These are phyloP conservation scores for Oryza glumipatula DNA, from an alignment of 176 grass and related monocot species.

Conservation along the genomic window DNA sequence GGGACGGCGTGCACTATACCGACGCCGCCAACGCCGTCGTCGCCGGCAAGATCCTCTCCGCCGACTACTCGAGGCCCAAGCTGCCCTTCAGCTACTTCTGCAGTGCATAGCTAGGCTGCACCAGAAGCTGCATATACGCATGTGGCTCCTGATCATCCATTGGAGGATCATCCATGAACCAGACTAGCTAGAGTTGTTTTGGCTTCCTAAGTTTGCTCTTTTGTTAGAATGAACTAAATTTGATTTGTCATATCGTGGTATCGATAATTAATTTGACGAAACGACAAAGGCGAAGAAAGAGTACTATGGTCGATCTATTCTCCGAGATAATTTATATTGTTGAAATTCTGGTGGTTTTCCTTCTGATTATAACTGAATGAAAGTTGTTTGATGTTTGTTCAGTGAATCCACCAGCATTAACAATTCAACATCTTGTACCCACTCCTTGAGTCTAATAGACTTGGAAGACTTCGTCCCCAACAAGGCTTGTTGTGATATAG, in stretches of 20 bases:
- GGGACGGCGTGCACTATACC: slow-evolving; percentile 93
- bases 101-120: not conserved
- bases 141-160: too few species aligned
- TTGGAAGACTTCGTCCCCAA: too few species aligned
- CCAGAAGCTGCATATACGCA: not conserved
- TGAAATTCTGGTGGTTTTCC: too few species aligned
- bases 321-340: not conserved
- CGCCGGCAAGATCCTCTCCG: slow-evolving; percentile 65
- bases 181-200: not conserved
- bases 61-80: slow-evolving; percentile 64
- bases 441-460: too few species aligned
- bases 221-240: not conserved
- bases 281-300: not conserved
- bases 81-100: slow-evolving; percentile 72
- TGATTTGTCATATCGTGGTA: not conserved
- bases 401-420: too few species aligned
- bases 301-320: not conserved
- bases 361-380: too few species aligned
- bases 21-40: slow-evolving; percentile 71
- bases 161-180: not conserved
- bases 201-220: not conserved
- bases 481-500: too few species aligned
- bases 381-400: too few species aligned
- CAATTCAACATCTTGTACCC: too few species aligned
- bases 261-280: not conserved